Percentiles rank a stretch among this genome's conserved stretches.
Conservation (phyloP, 2,329 filamentous ascomycete species). For the Fusarium mexicanum region DNA sequence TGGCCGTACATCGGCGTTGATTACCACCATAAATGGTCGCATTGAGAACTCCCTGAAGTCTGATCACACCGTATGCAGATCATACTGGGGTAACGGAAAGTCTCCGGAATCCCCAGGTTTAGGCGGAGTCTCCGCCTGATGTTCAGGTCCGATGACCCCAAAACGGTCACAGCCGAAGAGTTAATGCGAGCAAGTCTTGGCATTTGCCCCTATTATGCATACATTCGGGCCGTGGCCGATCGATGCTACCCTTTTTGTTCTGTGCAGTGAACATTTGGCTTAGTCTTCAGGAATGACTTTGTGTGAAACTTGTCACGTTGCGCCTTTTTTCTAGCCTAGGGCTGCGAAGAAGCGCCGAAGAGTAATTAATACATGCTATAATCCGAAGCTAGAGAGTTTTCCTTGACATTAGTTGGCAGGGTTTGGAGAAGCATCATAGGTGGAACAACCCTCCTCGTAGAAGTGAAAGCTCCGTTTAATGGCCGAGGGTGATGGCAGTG, state of each 20-base stretch:
- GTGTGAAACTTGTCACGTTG: background rate
- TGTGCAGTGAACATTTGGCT: rapidly evolving
- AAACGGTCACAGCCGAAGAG: background rate
- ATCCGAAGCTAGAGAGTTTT: rapidly evolving
- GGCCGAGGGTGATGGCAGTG: background rate
- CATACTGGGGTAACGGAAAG: background rate
- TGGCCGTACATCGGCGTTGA: no score
- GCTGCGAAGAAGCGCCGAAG: background rate
- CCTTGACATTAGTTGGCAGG: background rate
- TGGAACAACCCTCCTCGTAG: background rate
- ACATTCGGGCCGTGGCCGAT: slow-evolving; percentile 1
- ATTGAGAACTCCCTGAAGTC: background rate
- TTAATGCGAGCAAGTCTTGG: background rate
- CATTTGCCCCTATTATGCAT: background rate
- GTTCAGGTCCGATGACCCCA: background rate
- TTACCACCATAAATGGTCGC: no score
- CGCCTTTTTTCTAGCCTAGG: background rate
- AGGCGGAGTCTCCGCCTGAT: slow-evolving; percentile 17
- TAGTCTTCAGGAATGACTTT: background rate
- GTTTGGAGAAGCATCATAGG: background rate
- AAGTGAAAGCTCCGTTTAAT: background rate
- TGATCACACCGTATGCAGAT: background rate
- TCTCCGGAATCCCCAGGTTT: background rate
- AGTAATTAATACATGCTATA: rapidly evolving
- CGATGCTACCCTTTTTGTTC: background rate